Base-by-base conservation (phyloP, 129 eudicot genomes). In the Chrysanthemum makinoi region DNA sequence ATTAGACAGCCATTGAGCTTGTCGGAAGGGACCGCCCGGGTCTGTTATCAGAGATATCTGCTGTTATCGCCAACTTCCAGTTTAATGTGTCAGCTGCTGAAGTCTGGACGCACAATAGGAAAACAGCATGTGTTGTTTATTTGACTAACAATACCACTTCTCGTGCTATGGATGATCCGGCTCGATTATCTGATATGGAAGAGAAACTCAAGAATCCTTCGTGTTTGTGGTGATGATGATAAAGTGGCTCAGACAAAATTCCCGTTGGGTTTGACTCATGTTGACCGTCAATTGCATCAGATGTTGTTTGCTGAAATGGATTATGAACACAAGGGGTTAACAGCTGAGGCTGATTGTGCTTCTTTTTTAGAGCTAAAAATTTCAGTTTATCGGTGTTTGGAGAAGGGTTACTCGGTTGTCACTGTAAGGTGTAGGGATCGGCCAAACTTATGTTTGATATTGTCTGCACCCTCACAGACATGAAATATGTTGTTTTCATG, bases 401-500 rank as follows among this genome's bases (percentile, higher is more conserved):
- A 92, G 79, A 92, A 89, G 69, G 96, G 86, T 51, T 92, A 92
- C 69, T 89, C 85, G 14, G 94, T 92, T 55, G 89, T 92, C 8
- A 89, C 83, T 33, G 98, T 92, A 7, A 81, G 56, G 69, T 86
- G 88, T 78, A 86, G 80, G 61, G 98, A 92, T 80, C 84, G 98
- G 44, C 80, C 96, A 92, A 89, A 66, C 96, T 92, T 68, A 86
- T 92, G 96, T 92, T 92, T 80, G 98, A 92, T 78, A 92, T 89
- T 12, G 98, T 92, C 33, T 92, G 98, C 85, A 92, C 98, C 14
- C 98, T 92, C 15, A 92, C 98, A 19, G 96, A 92, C 58, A 89
- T 92, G 98, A 79, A 92, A 66, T 92, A 92, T 76, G 89, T 89
- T 57, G 96, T 69, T 92, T 92, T 58, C 98, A 92, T 85, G 98